Conservation (phyloP, 2,329 filamentous ascomycete species). For the Hyphodiscus sp. region DNA sequence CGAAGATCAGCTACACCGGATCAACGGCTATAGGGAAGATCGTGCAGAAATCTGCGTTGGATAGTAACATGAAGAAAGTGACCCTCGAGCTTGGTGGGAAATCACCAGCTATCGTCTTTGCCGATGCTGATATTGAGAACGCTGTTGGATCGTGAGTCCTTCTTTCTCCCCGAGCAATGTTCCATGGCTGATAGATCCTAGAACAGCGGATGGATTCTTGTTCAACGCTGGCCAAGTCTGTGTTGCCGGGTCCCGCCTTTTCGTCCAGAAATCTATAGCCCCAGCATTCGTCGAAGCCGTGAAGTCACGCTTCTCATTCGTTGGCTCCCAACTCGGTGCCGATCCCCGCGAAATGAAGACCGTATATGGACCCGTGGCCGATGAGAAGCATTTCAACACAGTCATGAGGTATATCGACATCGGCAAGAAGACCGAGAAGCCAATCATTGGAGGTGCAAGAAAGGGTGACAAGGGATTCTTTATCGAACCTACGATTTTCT, state of each 20-base stretch:
- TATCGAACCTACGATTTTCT: slow-evolving; percentile 65
- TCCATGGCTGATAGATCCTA: slow-evolving; percentile 7
- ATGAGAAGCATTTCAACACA: slow-evolving; percentile 53
- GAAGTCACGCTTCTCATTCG: slow-evolving; percentile 5
- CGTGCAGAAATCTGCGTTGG: slow-evolving; percentile 33
- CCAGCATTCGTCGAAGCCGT: slow-evolving; percentile 47
- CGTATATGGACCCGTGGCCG: slow-evolving; percentile 50
- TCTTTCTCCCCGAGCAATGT: slow-evolving; percentile 21
- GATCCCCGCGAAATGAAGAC: slow-evolving; percentile 35
- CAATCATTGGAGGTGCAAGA: slow-evolving; percentile 56
- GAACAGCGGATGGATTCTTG: slow-evolving; percentile 44
- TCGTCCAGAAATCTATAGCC: slow-evolving; percentile 55
- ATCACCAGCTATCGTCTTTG: slow-evolving; percentile 36
- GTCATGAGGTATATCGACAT: slow-evolving; percentile 58
- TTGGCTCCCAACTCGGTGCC: slow-evolving; percentile 1
- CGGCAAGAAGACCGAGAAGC: slow-evolving; percentile 54
- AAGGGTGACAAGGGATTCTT: slow-evolving; percentile 59
- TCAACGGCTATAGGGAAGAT: slow-evolving; percentile 32
- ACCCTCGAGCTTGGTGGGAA: slow-evolving; percentile 39
- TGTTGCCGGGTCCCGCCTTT: slow-evolving; percentile 63
- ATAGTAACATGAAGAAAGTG: slow-evolving; percentile 36
- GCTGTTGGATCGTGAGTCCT: slow-evolving; percentile 33
- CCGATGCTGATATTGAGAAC: slow-evolving; percentile 38
- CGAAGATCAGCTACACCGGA: slow-evolving; percentile 37
- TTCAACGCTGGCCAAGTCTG: slow-evolving; percentile 69